Percentiles rank a stretch among this genome's conserved stretches.
Evolutionary conservation across 2,329 filamentous ascomycete genomes (phyloP).

Genomic region (Pyricularia pennisetigena): DNA sequence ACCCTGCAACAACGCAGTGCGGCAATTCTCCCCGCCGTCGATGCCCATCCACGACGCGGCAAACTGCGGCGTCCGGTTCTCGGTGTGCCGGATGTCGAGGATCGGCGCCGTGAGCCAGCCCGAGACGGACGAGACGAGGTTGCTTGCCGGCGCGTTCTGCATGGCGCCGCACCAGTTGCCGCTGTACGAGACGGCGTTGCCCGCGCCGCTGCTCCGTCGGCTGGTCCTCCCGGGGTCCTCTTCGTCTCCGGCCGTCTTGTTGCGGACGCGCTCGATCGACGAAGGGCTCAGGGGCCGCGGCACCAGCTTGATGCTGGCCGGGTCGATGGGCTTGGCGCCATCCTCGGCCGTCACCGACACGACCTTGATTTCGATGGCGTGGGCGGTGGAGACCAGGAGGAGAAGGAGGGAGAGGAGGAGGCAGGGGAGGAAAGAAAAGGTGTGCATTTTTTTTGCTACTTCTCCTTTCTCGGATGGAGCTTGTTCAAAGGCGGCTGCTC

Average conservation of each 20-base stretch:
- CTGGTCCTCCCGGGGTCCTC: not conserved
- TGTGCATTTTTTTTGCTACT: not conserved
- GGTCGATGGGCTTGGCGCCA: constrained; percentile 1
- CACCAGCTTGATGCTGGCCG: constrained; percentile 2
- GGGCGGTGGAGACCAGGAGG: not conserved
- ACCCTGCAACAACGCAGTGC: constrained; percentile 17
- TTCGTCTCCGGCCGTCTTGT: not conserved
- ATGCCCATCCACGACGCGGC: constrained; percentile 21
- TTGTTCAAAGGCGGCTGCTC: not conserved
- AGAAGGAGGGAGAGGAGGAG: not conserved
- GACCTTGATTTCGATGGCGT: constrained; percentile 1
- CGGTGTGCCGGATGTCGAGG: constrained; percentile 11
- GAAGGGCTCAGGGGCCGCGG: not conserved
- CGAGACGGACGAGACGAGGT: constrained; percentile 13
- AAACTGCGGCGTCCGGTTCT: constrained; percentile 12
- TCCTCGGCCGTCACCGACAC: not conserved
- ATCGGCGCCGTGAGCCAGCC: constrained; percentile 17
- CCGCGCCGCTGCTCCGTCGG: not conserved
- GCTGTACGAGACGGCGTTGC: not conserved
- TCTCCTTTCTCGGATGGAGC: not conserved
- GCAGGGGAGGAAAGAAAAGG: not conserved
- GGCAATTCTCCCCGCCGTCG: constrained; percentile 18
- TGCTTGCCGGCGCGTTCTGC: constrained; percentile 11
- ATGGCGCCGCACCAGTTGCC: constrained; percentile 18
- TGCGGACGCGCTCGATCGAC: not conserved